phyloP scores from a whole-genome alignment of 305 asterid species.

The Stenogyne calaminthoides region DNA sequence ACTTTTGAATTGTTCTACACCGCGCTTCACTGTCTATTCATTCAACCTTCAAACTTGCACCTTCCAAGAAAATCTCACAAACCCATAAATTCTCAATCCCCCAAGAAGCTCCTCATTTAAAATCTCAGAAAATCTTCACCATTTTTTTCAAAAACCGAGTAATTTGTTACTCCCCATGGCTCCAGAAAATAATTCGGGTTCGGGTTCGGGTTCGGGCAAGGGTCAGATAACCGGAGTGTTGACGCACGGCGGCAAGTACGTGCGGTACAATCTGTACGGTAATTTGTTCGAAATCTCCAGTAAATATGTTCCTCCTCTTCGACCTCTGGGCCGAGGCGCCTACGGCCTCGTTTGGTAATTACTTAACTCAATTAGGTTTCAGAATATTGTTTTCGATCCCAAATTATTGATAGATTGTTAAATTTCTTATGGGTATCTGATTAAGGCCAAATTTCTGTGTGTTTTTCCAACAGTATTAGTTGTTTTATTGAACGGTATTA shows the following conservation, averaged over 20 bases:
- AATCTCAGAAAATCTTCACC: no score
- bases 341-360: constrained; percentile 85
- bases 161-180: constrained; percentile 39
- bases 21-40: constrained; percentile 17
- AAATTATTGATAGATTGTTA: not conserved
- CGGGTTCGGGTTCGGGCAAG: constrained; percentile 41
- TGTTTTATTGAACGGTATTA: no score
- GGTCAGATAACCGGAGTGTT: constrained; percentile 46
- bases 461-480: no score
- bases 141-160: not conserved
- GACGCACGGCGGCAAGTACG: constrained; percentile 71
- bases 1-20: constrained; percentile 11
- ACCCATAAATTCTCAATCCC: constrained; percentile 13
- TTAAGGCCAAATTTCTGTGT: no score
- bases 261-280: constrained; percentile 73
- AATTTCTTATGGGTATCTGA: no score
- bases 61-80: constrained; percentile 28
- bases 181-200: constrained; percentile 40
- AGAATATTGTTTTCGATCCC: not conserved
- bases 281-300: constrained; percentile 68
- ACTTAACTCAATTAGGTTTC: constrained; percentile 8
- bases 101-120: no score
- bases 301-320: constrained; percentile 79
- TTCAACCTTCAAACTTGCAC: constrained; percentile 19
- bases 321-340: constrained; percentile 92